These are phyloP conservation scores for Sporothrix globosa DNA, from an alignment of 2,329 filamentous ascomycete species.

Conservation along the genomic window DNA sequence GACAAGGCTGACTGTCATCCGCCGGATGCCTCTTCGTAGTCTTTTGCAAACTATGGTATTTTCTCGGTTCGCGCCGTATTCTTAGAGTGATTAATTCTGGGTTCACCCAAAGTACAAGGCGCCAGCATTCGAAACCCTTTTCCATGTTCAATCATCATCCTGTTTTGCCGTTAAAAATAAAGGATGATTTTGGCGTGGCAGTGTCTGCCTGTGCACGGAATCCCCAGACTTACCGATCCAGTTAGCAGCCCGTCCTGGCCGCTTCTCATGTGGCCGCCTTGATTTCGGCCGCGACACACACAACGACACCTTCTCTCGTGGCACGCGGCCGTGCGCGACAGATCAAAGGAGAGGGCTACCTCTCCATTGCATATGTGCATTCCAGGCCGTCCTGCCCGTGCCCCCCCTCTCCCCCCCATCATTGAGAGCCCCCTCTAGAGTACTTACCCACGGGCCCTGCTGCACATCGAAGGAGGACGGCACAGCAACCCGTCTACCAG, in stretches of 20 bases:
- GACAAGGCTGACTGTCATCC: background rate
- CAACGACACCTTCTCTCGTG: conserved; percentile 25
- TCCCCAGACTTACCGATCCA: conserved; percentile 5
- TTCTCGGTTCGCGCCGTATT: conserved; percentile 2
- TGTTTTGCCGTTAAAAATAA: background rate
- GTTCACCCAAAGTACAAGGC: background rate
- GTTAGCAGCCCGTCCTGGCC: background rate
- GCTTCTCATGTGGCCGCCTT: conserved; percentile 7
- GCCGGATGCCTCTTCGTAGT: background rate
- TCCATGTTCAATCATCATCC: background rate
- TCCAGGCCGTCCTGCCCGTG: conserved; percentile 5
- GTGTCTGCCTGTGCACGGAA: too few species aligned
- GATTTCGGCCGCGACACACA: background rate
- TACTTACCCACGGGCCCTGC: background rate
- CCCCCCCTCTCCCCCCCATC: background rate
- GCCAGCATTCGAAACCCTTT: background rate
- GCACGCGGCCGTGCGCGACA: conserved; percentile 13
- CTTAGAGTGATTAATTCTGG: too few species aligned
- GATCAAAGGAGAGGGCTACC: background rate
- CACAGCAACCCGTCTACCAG: conserved; percentile 21
- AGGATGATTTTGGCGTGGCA: background rate
- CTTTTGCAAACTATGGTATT: background rate
- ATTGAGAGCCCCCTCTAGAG: too few species aligned
- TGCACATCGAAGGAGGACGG: conserved; percentile 6
- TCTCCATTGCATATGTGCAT: background rate